Evolutionary conservation across 306 rosid genomes (phyloP).

Genomic region (Acacia crassicarpa): DNA sequence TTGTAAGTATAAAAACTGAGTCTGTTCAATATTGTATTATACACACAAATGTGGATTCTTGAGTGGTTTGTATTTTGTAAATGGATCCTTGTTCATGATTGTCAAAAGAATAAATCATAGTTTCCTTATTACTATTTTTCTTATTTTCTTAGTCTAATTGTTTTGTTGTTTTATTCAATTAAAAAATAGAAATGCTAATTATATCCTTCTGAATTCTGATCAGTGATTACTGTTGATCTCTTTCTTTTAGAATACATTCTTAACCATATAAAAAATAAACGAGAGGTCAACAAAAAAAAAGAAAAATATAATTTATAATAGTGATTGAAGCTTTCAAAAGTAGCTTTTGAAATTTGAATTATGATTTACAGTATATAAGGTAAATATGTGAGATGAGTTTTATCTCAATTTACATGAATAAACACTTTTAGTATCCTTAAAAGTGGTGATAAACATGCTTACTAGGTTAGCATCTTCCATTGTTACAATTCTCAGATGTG

Average conservation of each 20-base stretch:
- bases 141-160: background rate
- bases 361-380: too few relatives aligned
- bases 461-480: background rate
- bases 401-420: too few relatives aligned
- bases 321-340: too few relatives aligned
- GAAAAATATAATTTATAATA: too few relatives aligned
- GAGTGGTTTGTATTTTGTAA: background rate
- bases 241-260: background rate
- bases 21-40: background rate
- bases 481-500: background rate
- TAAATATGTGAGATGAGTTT: too few relatives aligned
- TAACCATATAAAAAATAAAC: background rate
- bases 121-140: background rate
- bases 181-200: background rate
- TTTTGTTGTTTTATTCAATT: background rate
- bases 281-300: background rate
- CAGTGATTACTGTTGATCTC: background rate
- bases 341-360: too few relatives aligned
- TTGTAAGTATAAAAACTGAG: background rate
- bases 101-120: background rate
- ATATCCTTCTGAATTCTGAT: background rate
- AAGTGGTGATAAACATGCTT: too few relatives aligned
- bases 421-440: too few relatives aligned
- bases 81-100: background rate
- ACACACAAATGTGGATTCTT: background rate